Evolutionary conservation across 805 yeast genomes (phyloP).

Genomic region (Kodamaea hsintzibuensis): DNA sequence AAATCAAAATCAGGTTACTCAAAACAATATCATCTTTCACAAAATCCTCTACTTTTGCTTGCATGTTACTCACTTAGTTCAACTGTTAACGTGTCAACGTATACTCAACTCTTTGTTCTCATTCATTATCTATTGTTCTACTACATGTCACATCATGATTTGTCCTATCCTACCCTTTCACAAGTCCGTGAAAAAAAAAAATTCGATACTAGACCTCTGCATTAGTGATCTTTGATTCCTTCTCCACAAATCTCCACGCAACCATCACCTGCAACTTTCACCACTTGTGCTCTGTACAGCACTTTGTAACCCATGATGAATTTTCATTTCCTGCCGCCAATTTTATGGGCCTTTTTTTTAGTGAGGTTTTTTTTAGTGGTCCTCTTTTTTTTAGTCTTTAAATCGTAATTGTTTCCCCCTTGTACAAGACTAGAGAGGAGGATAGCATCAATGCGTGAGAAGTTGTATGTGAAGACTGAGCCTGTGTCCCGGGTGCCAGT

Average conservation of each 20-base stretch:
- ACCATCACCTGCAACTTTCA: neutral
- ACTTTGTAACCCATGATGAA: neutral
- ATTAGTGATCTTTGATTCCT: neutral
- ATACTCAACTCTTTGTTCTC: neutral
- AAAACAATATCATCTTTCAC: neutral
- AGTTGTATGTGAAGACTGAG: constrained; percentile 4
- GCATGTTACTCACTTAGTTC: no score
- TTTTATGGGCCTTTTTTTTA: neutral
- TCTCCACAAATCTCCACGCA: neutral
- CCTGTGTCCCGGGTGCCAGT: neutral
- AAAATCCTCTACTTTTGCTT: neutral
- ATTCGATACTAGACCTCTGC: no score
- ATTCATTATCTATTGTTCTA: neutral
- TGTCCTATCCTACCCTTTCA: no score
- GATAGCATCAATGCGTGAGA: constrained; percentile 1
- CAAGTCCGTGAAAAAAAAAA: no score
- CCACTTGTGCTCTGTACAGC: neutral
- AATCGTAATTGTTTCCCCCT: constrained; percentile 3
- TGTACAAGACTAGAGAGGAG: neutral
- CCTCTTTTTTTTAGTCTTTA: neutral
- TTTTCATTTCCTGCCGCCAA: neutral
- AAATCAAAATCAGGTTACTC: no score
- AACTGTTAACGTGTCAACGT: neutral
- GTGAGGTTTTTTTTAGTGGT: neutral
- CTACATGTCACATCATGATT: neutral